These are phyloP conservation scores for Bipolaris bicolor DNA, from an alignment of 2,329 filamentous ascomycete species.

Conservation along the genomic window DNA sequence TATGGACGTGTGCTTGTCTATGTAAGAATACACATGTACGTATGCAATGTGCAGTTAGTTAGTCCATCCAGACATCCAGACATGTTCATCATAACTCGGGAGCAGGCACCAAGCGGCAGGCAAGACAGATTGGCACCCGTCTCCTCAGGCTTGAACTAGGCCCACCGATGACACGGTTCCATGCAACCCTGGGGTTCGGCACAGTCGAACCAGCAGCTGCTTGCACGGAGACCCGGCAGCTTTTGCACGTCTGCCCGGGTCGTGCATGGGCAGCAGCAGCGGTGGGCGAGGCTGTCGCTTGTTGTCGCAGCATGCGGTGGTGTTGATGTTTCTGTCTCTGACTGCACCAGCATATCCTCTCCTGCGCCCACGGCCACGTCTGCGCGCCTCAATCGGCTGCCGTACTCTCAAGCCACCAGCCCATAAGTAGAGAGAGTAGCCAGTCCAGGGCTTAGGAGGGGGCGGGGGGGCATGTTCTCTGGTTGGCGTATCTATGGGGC, in stretches of 20 bases:
- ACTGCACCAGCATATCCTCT: too few relatives aligned
- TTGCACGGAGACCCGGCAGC: not conserved
- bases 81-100: not conserved
- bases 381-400: too few relatives aligned
- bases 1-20: not conserved
- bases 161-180: slow-evolving; percentile 16
- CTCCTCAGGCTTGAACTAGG: slow-evolving; percentile 8
- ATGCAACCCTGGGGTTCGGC: slow-evolving; percentile 5
- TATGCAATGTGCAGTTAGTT: not conserved
- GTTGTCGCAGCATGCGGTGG: too few relatives aligned
- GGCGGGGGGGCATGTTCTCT: slow-evolving; percentile 3
- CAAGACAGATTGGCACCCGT: slow-evolving; percentile 14
- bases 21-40: not conserved
- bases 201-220: not conserved
- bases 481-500: slow-evolving; percentile 8
- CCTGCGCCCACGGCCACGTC: too few relatives aligned
- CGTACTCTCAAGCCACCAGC: too few relatives aligned
- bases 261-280: not conserved
- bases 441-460: not conserved
- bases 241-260: not conserved
- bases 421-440: too few relatives aligned
- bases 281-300: not conserved
- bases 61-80: too few relatives aligned
- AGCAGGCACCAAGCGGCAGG: slow-evolving; percentile 7
- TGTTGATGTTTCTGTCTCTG: too few relatives aligned